Conservation (phyloP, 1,139 yeast genomes). For the Sugiyamaella japonica region DNA sequence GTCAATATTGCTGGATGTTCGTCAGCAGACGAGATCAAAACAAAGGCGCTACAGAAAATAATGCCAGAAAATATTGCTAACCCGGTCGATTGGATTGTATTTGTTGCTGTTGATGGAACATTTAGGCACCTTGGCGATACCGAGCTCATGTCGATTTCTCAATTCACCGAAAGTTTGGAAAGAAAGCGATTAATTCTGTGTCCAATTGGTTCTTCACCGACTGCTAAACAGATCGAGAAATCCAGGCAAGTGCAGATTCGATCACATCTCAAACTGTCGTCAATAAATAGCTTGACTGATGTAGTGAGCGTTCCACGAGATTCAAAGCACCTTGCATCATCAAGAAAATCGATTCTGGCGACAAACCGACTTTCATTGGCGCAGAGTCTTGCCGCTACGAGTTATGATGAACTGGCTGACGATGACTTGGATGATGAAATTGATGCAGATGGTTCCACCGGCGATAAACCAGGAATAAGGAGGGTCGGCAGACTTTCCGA, state of each 20-base stretch:
- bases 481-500: conserved; percentile 58
- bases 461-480: conserved; percentile 16
- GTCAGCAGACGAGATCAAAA: conserved; percentile 76
- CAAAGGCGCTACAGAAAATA: conserved; percentile 63
- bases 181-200: conserved; percentile 74
- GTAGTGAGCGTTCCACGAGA: conserved; percentile 6
- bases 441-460: conserved; percentile 16
- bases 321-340: not conserved
- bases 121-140: conserved; percentile 59
- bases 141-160: conserved; percentile 80
- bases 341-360: conserved; percentile 10
- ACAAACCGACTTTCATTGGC: conserved; percentile 13
- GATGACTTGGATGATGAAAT: conserved; percentile 20
- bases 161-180: conserved; percentile 68
- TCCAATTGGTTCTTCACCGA: conserved; percentile 61
- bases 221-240: conserved; percentile 64
- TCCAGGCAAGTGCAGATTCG: conserved; percentile 47
- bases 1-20: conserved; percentile 79
- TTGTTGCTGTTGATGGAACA: conserved; percentile 39
- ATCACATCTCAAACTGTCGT: conserved; percentile 15
- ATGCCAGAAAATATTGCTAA: conserved; percentile 46
- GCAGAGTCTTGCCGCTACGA: conserved; percentile 16
- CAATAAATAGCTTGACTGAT: conserved; percentile 6
- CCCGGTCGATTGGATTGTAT: conserved; percentile 54
- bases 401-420: conserved; percentile 18